Base-by-base conservation (phyloP, 1,284 basidiomycete genomes). In the Cryptococcus amylolentus region DNA sequence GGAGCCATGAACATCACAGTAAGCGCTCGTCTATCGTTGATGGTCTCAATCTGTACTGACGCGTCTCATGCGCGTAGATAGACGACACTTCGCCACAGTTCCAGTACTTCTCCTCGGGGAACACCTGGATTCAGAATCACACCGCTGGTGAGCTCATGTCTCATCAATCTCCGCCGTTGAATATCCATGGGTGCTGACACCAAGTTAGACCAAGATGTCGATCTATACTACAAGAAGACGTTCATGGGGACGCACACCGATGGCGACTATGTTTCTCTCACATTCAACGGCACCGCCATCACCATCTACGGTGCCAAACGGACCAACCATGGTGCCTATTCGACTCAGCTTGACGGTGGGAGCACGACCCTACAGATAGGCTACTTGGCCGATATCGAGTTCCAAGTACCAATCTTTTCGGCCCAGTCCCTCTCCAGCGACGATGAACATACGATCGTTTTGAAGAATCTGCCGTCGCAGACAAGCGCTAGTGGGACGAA, bases 271-370 rank as follows among this genome's bases (percentile, higher is more conserved):
- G 55, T 65, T 42, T 31, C 43, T 18, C 47, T 68, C 26, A 60
- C 26, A 14, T 71, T 69, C 61, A 69, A 69, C 42, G 69, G 69
- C 14, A 64, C 64, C 8, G 64, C 56, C 9, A 52, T 68, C 3
- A 59, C 59, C 16, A 51, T 67, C 10, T 66, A 60, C 46, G 68
- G 68, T 1, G 49, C 58, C 2, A 63, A 60, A 26, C 45, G 64
- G 18, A 14, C 20, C 5, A 66, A 67, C 50, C 67, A 67, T 46
- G 68, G 68, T 4, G 37, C 52, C 13, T 65, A 63, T 46, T 54
- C 55, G 9, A 50, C 62, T 66, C 10, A 26, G 35, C 43, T 65
- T 3, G 62, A 64, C 41, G 55, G 49, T 0, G 57, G 54, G 1
- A 55, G 51, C 39, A 45, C 55, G 13, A n/a, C 43, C 3, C 55